Conservation (phyloP, 768 basidiomycete species). For the Piloderma croceum region DNA sequence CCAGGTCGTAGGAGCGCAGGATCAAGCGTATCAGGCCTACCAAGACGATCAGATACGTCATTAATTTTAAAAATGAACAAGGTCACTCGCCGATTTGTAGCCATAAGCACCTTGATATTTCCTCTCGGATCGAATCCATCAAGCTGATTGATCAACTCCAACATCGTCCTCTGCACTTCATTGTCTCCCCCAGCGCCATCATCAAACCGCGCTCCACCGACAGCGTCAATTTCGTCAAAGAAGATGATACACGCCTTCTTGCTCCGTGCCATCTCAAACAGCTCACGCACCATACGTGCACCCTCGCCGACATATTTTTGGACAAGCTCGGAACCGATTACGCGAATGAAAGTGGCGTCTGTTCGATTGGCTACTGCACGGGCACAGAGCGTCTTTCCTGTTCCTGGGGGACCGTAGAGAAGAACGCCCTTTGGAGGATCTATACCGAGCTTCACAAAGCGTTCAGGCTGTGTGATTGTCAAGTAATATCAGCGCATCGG, state of each 20-base stretch:
- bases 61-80: conserved; percentile 1
- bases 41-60: conserved; percentile 4
- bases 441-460: conserved; percentile 96
- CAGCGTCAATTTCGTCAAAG: conserved; percentile 98
- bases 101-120: conserved; percentile 99
- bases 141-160: conserved; percentile 97
- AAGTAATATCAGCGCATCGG: conserved; percentile 14
- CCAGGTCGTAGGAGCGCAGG: conserved; percentile 95
- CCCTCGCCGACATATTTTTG: conserved; percentile 99
- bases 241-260: conserved; percentile 99
- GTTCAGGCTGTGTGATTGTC: conserved; percentile 96
- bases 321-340: conserved; percentile 98
- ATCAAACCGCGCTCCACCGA: conserved; percentile 96
- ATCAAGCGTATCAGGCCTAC: conserved; percentile 94
- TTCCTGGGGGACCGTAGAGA: conserved; percentile 92
- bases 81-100: conserved; percentile 80
- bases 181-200: conserved; percentile 99
- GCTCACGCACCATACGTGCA: conserved; percentile 95
- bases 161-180: conserved; percentile 98
- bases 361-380: conserved; percentile 98
- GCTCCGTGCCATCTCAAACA: conserved; percentile 98
- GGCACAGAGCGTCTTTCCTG: conserved; percentile 98
- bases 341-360: conserved; percentile 98
- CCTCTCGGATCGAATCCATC: conserved; percentile 98
- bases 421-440: conserved; percentile 98